A percentile compares a stretch with the other conserved stretches of the same genome.
These are phyloP conservation scores for Maudiozyma turicensis DNA, from an alignment of 805 yeast genomes.

Conservation along the genomic window DNA sequence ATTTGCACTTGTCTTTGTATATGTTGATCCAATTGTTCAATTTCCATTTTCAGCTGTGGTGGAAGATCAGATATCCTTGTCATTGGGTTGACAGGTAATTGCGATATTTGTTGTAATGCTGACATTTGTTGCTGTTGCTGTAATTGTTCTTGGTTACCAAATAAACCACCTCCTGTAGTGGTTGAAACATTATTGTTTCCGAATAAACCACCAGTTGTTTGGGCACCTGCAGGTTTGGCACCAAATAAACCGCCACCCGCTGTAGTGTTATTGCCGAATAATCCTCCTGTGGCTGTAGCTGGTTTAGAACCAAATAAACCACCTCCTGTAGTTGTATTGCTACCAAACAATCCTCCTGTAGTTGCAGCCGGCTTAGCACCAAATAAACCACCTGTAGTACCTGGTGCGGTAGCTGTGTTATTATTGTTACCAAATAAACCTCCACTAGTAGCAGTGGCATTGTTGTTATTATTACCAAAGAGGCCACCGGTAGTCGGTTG, in stretches of 20 bases:
- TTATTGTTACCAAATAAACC: constrained; percentile 24
- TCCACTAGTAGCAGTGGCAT: constrained; percentile 7
- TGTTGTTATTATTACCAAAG: constrained; percentile 3
- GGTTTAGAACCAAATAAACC: constrained; percentile 24
- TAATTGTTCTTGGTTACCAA: constrained; percentile 17
- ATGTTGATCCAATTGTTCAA: constrained; percentile 61
- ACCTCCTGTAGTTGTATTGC: background rate
- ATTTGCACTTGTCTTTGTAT: constrained; percentile 66
- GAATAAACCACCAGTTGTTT: constrained; percentile 7
- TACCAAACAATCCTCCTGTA: constrained; percentile 10
- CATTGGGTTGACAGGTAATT: constrained; percentile 53
- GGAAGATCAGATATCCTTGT: constrained; percentile 70
- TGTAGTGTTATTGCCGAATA: constrained; percentile 25
- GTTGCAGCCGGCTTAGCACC: constrained; percentile 6
- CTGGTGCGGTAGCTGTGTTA: constrained; percentile 3
- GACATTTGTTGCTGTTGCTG: constrained; percentile 27
- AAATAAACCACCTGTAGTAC: constrained; percentile 5
- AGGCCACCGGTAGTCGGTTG: constrained; percentile 7
- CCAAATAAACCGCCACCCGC: constrained; percentile 31
- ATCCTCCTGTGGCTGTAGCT: constrained; percentile 20
- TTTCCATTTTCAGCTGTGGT: constrained; percentile 54
- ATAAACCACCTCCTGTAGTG: constrained; percentile 21
- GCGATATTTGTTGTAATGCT: constrained; percentile 36
- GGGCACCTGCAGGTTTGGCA: constrained; percentile 4
- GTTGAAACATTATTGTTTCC: constrained; percentile 3